Evolutionary conservation across 495 filamentous ascomycete species (phyloP), one percentile per base, ranked within the genome.

Genomic region (Penicillium soppii): DNA sequence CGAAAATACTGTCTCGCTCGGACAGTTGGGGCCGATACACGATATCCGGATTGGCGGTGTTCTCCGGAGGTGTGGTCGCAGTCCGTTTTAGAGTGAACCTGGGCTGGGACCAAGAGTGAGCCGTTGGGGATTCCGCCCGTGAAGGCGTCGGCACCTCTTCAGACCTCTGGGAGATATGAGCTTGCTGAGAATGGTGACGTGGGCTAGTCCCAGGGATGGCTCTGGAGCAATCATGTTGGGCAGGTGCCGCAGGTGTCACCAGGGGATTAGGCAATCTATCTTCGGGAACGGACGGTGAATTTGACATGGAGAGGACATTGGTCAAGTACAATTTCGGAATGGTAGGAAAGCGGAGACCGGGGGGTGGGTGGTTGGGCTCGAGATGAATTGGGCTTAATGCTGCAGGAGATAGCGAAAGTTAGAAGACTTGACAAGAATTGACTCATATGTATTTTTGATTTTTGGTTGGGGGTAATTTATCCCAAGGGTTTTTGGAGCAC

Each of bases 1-100:
- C 82, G 57, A 84, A 84, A 63, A 85, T 85, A 62, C 78, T 82
- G 50, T 86, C 82, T 47, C 82, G 65, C 57, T 86, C 82, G 10
- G 80, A 80, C 57, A 85, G 63, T 63, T 81, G 80, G 22, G 80
- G 80, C 38, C 54, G 65, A 29, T 76, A 60, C 22, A 63, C 59
- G 30, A 49, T 45, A 51, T 62, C 59, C 21, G 57, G 61, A 45
- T 59, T 62, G 54, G 64, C 51, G 22, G 53, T 47, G 30, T 52
- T 57, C 36, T 70, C 69, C 36, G 60, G 40, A 9, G 69, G 67
- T 46, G 47, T 52, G 25, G 63, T 69, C 8, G 60, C 50, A 20
- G 66, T 50, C 56, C 67, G 71, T 67, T 73, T 75, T 60, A 76
- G 61, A 60, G 67, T 27, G 33, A 64, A 63, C 10, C 56, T 35